Evolutionary conservation across 2,329 filamentous ascomycete genomes (phyloP).

Genomic region (Penicillium hesseltinei): DNA sequence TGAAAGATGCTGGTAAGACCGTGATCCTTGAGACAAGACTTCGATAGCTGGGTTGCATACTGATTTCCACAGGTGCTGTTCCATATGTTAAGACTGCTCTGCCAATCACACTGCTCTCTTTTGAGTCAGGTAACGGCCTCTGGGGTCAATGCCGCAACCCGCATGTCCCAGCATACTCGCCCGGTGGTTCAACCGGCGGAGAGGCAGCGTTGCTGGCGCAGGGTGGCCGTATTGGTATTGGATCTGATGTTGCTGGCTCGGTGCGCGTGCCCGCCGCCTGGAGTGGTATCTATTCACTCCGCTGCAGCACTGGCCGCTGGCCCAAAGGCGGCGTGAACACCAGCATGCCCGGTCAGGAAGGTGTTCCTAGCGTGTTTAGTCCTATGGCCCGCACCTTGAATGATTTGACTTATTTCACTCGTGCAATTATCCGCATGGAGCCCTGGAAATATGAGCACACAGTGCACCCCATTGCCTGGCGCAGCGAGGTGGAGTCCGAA

Average conservation of each 20-base stretch:
- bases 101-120: constrained; percentile 80
- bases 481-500: constrained; percentile 58
- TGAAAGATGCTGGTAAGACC: constrained; percentile 70
- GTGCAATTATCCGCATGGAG: constrained; percentile 72
- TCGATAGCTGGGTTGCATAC: background rate
- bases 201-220: constrained; percentile 80
- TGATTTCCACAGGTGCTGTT: constrained; percentile 60
- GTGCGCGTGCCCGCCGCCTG: constrained; percentile 86
- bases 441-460: constrained; percentile 87
- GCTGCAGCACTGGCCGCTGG: constrained; percentile 87
- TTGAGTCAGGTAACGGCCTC: constrained; percentile 74
- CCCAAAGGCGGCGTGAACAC: constrained; percentile 80
- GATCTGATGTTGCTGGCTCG: constrained; percentile 86
- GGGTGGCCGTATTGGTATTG: constrained; percentile 81
- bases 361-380: constrained; percentile 82
- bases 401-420: constrained; percentile 82
- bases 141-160: constrained; percentile 85
- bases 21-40: background rate
- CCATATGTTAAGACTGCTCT: constrained; percentile 93
- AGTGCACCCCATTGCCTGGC: constrained; percentile 82
- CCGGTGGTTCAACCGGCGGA: constrained; percentile 83
- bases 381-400: constrained; percentile 86
- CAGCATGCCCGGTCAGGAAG: constrained; percentile 90
- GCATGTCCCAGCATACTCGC: constrained; percentile 78
- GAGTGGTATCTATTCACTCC: constrained; percentile 80